Base-by-base conservation (phyloP, 2,329 filamentous ascomycete species). In the Cercospora berteroae region DNA sequence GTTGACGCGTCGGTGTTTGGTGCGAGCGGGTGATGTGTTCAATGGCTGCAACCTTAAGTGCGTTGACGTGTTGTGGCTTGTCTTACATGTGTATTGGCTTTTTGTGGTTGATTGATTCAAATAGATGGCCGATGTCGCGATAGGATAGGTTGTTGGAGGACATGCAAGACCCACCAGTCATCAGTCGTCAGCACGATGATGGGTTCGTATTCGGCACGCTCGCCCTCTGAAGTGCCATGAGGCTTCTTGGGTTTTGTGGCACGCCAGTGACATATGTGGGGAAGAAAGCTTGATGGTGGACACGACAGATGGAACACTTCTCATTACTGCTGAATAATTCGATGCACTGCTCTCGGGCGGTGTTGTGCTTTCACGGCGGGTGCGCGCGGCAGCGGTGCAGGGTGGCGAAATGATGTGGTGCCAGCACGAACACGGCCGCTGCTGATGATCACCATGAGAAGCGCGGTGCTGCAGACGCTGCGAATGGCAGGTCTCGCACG, bases 1-100 rank as follows among this genome's bases (percentile, higher is more conserved):
- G 4, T 1, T 8, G 25, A 56, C 20, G 52, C 23, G 52, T 56
- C 18, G 16, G 2, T 42, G 16, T 42, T 42, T 42, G 36, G 36
- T 42, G 36, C 16, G 16, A n/a, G 36, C 36, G 36, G 36, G 16
- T n/a, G 36, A 42, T 42, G 36, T 42, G 36, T n/a, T 42, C 36
- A n/a, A n/a, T 31, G 52, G 23, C 27, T 27, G 52, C 52, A 25
- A 56, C 9, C 52, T 56, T 25, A 56, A 4, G 52, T 56, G 23
- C 52, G 23, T 56, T 56, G 52, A 56, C 52, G 52, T 56, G 23
- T 27, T 56, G 52, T 27, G 52, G 52, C 52, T 56, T 56, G 52
- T 31, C n/a, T 9, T 23, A n/a, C n/a, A n/a, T n/a, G 12, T 27
- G 36, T 42, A 42, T 42, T 42, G 36, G 16, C 36, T 42, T 42